These are phyloP conservation scores for Coriaria nepalensis DNA, from an alignment of 306 rosid species.

Conservation along the genomic window DNA sequence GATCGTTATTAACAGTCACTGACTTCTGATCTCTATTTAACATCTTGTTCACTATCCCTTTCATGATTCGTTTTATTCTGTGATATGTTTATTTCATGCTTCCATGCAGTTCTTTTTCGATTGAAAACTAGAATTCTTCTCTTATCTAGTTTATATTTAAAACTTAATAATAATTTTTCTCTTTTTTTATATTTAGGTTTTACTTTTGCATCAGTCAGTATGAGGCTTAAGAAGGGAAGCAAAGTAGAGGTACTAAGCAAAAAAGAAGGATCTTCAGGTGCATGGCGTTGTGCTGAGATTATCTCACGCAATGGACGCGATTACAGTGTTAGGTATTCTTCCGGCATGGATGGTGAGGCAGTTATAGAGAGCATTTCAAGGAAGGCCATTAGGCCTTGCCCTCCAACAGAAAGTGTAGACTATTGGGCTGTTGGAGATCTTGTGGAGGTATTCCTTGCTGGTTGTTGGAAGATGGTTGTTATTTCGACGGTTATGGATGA, in stretches of 20 bases:
- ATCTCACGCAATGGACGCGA: constrained; percentile 51
- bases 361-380: constrained; percentile 38
- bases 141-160: too few relatives aligned
- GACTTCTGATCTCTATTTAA: too few relatives aligned
- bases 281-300: constrained; percentile 60
- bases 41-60: too few relatives aligned
- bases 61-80: too few relatives aligned
- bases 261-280: constrained; percentile 25
- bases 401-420: constrained; percentile 16
- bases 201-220: neutral
- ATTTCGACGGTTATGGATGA: constrained; percentile 24
- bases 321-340: constrained; percentile 35
- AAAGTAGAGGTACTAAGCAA: constrained; percentile 59
- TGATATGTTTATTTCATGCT: too few relatives aligned
- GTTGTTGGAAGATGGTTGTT: constrained; percentile 56
- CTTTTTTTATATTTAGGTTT: too few relatives aligned
- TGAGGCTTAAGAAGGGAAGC: constrained; percentile 55
- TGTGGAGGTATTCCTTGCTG: constrained; percentile 45
- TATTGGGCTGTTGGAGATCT: constrained; percentile 44
- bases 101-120: too few relatives aligned
- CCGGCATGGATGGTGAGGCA: constrained; percentile 16
- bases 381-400: constrained; percentile 66
- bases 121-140: too few relatives aligned
- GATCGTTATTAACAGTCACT: too few relatives aligned
- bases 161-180: too few relatives aligned